These are phyloP conservation scores for Pythium aphanidermatum DNA, from an alignment of 352 stramenopile species.

Conservation along the genomic window DNA sequence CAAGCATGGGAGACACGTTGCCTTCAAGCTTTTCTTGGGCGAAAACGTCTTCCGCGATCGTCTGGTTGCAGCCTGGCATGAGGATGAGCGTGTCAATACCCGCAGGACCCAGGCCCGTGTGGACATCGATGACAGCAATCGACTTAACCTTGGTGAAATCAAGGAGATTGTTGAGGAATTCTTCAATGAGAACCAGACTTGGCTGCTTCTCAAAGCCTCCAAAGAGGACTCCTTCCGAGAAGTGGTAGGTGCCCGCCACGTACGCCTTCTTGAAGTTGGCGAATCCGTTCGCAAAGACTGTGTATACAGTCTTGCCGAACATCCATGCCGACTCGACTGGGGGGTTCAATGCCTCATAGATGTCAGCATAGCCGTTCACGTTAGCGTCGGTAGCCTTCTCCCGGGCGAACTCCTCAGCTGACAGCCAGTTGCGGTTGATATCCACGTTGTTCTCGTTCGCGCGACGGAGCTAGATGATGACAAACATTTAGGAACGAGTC, in stretches of 20 bases:
- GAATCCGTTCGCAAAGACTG: slow-evolving; percentile 37
- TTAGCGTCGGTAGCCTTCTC: slow-evolving; percentile 56
- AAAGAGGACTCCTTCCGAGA: slow-evolving; percentile 75
- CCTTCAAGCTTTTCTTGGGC: slow-evolving; percentile 15
- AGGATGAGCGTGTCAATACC: slow-evolving; percentile 49
- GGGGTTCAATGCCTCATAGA: slow-evolving; percentile 64
- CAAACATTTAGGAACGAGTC: too few relatives aligned
- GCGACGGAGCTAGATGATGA: slow-evolving; percentile 43
- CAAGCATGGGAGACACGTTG: slow-evolving; percentile 28
- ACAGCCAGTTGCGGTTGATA: slow-evolving; percentile 89
- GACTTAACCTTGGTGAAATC: slow-evolving; percentile 28
- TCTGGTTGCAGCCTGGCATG: slow-evolving; percentile 7
- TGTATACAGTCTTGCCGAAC: slow-evolving; percentile 22
- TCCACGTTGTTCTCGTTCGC: slow-evolving; percentile 93
- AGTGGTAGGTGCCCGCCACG: slow-evolving; percentile 87
- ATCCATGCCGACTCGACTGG: background rate
- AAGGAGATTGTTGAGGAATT: slow-evolving; percentile 56
- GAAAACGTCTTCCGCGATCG: slow-evolving; percentile 1
- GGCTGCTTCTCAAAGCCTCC: slow-evolving; percentile 71
- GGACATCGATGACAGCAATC: slow-evolving; percentile 86
- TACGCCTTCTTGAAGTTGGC: slow-evolving; percentile 73
- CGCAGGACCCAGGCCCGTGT: slow-evolving; percentile 87
- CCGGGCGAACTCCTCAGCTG: slow-evolving; percentile 32
- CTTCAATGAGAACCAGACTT: slow-evolving; percentile 49
- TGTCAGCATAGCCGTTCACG: slow-evolving; percentile 57